Evolutionary conservation across 2,329 filamentous ascomycete genomes (phyloP), one percentile per base, ranked within the genome.

Genomic region (Myotisia sp.): DNA sequence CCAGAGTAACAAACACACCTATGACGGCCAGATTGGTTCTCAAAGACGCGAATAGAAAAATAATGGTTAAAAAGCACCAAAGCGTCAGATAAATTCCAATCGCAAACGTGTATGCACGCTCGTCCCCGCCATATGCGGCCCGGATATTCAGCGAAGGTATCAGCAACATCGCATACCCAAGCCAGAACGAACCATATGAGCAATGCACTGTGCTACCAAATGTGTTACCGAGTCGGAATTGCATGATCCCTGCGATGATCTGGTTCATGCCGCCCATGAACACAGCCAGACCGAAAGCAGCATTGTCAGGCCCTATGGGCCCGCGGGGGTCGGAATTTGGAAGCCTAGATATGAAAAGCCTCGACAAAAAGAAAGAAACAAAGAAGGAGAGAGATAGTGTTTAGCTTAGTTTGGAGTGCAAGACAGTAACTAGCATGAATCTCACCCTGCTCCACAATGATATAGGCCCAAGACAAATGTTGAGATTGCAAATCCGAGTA

Each of bases 401-500:
- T n/a, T n/a, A n/a, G n/a, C n/a, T n/a, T n/a, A n/a, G n/a, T n/a
- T n/a, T n/a, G n/a, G 7, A 19, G 17, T 21, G 9, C 28, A 9
- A 10, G 16, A 13, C 3, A 10, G 10, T 21, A 14, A 7, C n/a
- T 23, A 8, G 4, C n/a, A 2, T 10, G 5, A 8, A 63, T n/a
- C 64, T 44, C 60, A 72, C 71, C 59, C 59, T 40, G 55, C 60
- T 35, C 60, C 60, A 34, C 59, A 62, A 33, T 62, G 53, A 40
- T 62, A 62, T 2, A 68, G 47, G 16, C 63, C 64, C 22, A 78
- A 62, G 10, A 72, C 63, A 47, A 78, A 76, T 6, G 73, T 76
- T 6, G 74, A 76, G 42, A 74, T 50, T n/a, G 73, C 71, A 54
- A 79, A 78, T 56, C 69, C 71, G 33, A 70, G 66, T 30, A 75